Base-by-base conservation (phyloP, 441 rosid genomes). In the Breynia disticha region DNA sequence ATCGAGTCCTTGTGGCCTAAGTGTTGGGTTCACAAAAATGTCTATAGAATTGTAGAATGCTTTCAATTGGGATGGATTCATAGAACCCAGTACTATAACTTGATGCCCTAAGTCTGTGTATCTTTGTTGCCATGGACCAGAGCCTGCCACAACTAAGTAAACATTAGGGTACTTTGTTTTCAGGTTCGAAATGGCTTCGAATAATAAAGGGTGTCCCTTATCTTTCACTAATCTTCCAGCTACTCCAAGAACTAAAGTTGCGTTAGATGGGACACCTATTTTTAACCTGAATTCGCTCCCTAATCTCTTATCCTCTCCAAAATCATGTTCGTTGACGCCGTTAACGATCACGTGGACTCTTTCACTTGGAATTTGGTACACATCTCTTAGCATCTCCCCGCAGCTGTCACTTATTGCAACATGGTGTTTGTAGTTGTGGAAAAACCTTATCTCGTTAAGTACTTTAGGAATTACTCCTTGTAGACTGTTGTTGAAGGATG, bases 1-100 rank as follows among this genome's bases (percentile, higher is more conserved):
- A 69, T 90, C 97, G n/a, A 90, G 84, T 5, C 96, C 96, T 63
- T 87, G 95, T 8, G 98, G 98, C 69, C 96, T 74, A 3, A 91
- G 77, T 0, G 94, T 91, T 0, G 96, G 98, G 53, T 91, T 91
- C 45, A 87, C 80, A 49, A 86, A 88, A 17, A 91, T 45, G 50
- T 91, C 96, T 0, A 91, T 82, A 0, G 79, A 76, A 38, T 87
- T 91, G 60, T 87, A 91, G 46, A 91, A 87, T 2, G 73, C 83
- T 57, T 65, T 81, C 19, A 87, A 55, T 20, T 86, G 67, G 10
- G 70, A 41, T 10, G 98, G 82, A 43, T 44, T 74, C 79, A 87
- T 56, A 2, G 98, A 88, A 24, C 98, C 96, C 60, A 87, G 60
- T 16, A 83, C 94, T 0, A 75, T 22, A 5, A 77, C 89, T 14